Evolutionary conservation across 176 grass and related monocot genomes (phyloP), one percentile per base, ranked within the genome.

Genomic region (Poa pratensis): DNA sequence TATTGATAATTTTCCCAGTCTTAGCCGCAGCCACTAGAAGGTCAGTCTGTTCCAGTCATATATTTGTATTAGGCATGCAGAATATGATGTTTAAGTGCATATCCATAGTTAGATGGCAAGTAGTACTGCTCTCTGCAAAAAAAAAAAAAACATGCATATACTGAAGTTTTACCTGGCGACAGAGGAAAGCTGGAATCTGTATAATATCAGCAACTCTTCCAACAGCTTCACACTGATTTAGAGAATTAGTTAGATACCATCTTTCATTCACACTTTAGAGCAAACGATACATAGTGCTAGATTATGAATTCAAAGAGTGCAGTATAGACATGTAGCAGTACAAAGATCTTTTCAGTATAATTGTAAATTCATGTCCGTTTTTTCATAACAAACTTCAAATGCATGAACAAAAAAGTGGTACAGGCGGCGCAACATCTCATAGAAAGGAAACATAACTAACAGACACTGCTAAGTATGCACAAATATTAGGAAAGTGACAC

Each of bases 181-280:
- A 98, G 11, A 98, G 91, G 80, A 98, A 98, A 75, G 96, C 96
- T 78, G 96, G 96, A 87, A 98, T 98, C 80, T 98, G 96, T 87
- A 98, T 98, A 85, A 98, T 92, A 78, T 98, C 96, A 58, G 89
- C 96, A 69, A 98, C 96, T 90, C 89, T 88, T 87, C 96, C 95
- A 77, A 98, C 96, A 88, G 91, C 89, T 90, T 95, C 91, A 80
- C 96, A 98, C 96, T 98, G 81, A 77, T 85, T 83, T 39, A 73
- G 19, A 85, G 24, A 84, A 65, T 78, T 57, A 73, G 76, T 69
- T 45, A 89, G 77, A 52, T 76, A 79, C 2, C 24, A 88, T 78
- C 1, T 76, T 16, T 0, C 15, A 0, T 6, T 74, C 24, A 52
- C 71, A 51, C 71, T 84, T 84, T 6, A 20, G 55, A 84, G 46